These are phyloP conservation scores for Vigna nakashimae DNA, from an alignment of 306 rosid genomes.

Conservation along the genomic window DNA sequence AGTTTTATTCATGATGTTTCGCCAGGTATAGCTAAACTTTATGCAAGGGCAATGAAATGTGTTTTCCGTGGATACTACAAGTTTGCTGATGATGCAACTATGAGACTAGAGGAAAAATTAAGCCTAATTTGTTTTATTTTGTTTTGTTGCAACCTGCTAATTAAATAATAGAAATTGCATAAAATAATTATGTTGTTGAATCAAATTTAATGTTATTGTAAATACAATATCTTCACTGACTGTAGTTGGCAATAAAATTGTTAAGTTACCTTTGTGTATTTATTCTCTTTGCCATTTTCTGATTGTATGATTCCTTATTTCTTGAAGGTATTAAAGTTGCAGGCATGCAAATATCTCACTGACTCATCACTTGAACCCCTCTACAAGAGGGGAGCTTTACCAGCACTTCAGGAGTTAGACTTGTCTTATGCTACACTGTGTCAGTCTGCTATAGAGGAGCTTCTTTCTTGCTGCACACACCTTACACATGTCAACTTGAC, in stretches of 20 bases:
- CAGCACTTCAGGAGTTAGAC: slow-evolving; percentile 92
- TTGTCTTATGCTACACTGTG: slow-evolving; percentile 91
- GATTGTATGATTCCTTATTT: slow-evolving; percentile 19
- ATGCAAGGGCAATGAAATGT: no score
- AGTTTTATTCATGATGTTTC: no score
- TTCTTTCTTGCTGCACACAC: slow-evolving; percentile 88
- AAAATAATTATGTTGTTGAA: slow-evolving; percentile 1
- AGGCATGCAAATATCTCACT: slow-evolving; percentile 90
- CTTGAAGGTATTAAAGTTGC: slow-evolving; percentile 87
- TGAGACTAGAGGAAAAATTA: background rate
- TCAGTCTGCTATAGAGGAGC: slow-evolving; percentile 97
- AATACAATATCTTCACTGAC: background rate
- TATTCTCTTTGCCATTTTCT: slow-evolving; percentile 21
- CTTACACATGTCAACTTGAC: slow-evolving; percentile 95
- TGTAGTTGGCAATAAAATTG: slow-evolving; percentile 8
- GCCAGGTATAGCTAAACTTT: no score
- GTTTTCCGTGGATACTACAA: no score
- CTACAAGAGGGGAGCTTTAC: slow-evolving; percentile 90
- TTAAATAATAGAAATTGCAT: background rate
- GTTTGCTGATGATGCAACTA: background rate
- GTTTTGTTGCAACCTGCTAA: background rate
- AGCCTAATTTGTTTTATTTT: background rate
- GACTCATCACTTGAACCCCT: slow-evolving; percentile 95
- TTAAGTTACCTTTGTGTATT: background rate
- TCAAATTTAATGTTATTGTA: slow-evolving; percentile 1